Evolutionary conservation across 352 stramenopile genomes (phyloP), one percentile per base, ranked within the genome.

Genomic region (Pythium dissotocum): DNA sequence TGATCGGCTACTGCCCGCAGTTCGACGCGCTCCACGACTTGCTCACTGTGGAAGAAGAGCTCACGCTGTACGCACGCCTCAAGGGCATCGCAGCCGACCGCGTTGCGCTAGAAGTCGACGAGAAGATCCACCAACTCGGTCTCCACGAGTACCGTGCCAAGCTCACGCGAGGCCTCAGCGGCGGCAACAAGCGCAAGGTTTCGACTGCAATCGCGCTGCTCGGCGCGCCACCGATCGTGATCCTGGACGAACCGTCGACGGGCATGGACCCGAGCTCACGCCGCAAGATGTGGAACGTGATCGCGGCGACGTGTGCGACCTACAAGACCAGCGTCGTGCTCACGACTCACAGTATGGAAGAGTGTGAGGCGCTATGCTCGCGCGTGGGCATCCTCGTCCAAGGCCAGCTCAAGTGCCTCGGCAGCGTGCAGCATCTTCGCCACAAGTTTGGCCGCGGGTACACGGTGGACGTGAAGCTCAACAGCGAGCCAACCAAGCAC

Each of bases 181-280:
- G 93, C 24, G 90, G 91, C 55, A 98, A 98, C 83, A 99, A 99
- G 82, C 83, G 97, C 61, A 98, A 98, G 74, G 84, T 99, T 0
- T 98, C 83, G 59, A 88, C 98, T 2, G 97, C 96, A n/a, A 96
- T 96, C 74, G 96, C 97, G 24, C 88, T 98, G 46, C 95, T 99
- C 49, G 97, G 97, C 10, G 73, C 84, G 28, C 97, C 97, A 16
- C 77, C 85, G 21, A 93, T 99, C 58, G 78, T 99, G 24, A 95
- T 99, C 59, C 70, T 99, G 16, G 97, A 99, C 67, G 97, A 99
- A 72, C 96, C 93, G 63, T 96, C 85, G 30, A 97, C 97, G 6
- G 95, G 95, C 35, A 93, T 99, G 74, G 95, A 98, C 61, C 90
- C 96, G 2, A 91, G 93, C 21, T 90, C 94, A 1, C 83, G 95